A percentile compares a stretch with the other conserved stretches of the same genome.
Evolutionary conservation across 805 yeast genomes (phyloP).

Genomic region (Candida succiphila): DNA sequence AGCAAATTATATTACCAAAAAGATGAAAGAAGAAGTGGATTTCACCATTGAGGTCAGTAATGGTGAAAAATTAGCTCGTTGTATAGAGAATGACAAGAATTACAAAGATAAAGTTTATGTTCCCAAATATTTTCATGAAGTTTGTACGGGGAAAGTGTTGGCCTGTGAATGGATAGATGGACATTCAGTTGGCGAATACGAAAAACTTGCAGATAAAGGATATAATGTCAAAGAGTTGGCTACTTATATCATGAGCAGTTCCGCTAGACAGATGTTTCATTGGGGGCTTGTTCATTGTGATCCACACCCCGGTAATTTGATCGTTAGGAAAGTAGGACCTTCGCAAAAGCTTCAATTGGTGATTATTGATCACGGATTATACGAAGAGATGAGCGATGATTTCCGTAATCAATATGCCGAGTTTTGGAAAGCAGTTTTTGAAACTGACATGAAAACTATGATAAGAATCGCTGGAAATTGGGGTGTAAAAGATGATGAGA

Average conservation of each 20-base stretch:
- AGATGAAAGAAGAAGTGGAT: conserved; percentile 51
- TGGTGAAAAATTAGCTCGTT: conserved; percentile 27
- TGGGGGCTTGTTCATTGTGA: conserved; percentile 69
- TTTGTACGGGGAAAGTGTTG: conserved; percentile 40
- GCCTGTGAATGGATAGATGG: conserved; percentile 77
- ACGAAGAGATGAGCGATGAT: conserved; percentile 38
- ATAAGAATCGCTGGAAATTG: conserved; percentile 40
- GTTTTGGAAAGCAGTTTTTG: conserved; percentile 56
- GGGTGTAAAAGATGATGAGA: conserved; percentile 62
- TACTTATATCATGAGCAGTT: conserved; percentile 38
- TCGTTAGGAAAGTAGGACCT: conserved; percentile 35
- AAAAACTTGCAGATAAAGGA: conserved; percentile 28
- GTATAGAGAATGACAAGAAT: conserved; percentile 32
- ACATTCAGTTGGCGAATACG: conserved; percentile 38
- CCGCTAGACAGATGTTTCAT: conserved; percentile 48
- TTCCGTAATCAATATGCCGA: conserved; percentile 48
- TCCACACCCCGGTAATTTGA: conserved; percentile 75
- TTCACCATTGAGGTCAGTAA: conserved; percentile 49
- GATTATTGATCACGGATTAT: conserved; percentile 67
- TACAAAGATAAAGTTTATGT: conserved; percentile 36
- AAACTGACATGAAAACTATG: conserved; percentile 38
- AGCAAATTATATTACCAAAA: conserved; percentile 46
- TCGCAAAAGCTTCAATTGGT: conserved; percentile 44
- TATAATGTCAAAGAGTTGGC: conserved; percentile 32
- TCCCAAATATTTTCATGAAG: conserved; percentile 39